phyloP scores from a whole-genome alignment of 2,329 filamentous ascomycete genomes.

The Eurotiales sp. region DNA sequence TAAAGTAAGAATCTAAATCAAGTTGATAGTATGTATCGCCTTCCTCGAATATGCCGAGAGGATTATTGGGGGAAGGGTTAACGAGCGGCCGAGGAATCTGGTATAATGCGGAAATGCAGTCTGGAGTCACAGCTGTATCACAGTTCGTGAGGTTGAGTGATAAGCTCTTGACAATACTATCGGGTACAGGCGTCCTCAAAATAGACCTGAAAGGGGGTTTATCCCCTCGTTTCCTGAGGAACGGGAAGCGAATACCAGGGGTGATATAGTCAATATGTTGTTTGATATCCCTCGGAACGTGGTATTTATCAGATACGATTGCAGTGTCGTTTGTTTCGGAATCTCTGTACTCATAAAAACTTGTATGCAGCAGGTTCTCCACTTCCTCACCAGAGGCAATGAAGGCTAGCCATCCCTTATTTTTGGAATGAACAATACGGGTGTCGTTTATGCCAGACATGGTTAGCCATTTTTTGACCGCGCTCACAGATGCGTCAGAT shows the following conservation, averaged over 20 bases:
- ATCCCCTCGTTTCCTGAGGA: conserved; percentile 21
- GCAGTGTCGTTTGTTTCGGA: conserved; percentile 24
- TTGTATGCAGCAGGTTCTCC: conserved; percentile 51
- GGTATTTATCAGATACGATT: conserved; percentile 42
- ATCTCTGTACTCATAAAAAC: conserved; percentile 52
- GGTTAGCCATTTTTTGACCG: conserved; percentile 54
- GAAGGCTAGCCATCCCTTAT: conserved; percentile 54
- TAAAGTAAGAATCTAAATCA: conserved; percentile 50
- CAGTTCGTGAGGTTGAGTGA: conserved; percentile 34
- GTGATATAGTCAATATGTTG: conserved; percentile 56
- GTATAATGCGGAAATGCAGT: conserved; percentile 52
- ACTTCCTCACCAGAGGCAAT: conserved; percentile 53
- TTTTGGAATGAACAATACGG: conserved; percentile 49
- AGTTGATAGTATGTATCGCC: conserved; percentile 50
- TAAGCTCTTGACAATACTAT: not conserved
- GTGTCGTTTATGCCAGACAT: conserved; percentile 48
- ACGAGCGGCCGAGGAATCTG: conserved; percentile 39
- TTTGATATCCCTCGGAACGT: conserved; percentile 47
- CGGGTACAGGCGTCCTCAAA: not conserved
- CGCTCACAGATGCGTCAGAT: conserved; percentile 43
- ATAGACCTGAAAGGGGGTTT: conserved; percentile 19
- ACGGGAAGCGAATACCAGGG: conserved; percentile 51
- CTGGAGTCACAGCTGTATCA: conserved; percentile 54
- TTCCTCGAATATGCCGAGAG: conserved; percentile 53
- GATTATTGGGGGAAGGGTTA: conserved; percentile 42